Percentiles rank a stretch among this genome's conserved stretches.
Conservation (phyloP, 1,139 yeast species). For the Pichia sp. region DNA sequence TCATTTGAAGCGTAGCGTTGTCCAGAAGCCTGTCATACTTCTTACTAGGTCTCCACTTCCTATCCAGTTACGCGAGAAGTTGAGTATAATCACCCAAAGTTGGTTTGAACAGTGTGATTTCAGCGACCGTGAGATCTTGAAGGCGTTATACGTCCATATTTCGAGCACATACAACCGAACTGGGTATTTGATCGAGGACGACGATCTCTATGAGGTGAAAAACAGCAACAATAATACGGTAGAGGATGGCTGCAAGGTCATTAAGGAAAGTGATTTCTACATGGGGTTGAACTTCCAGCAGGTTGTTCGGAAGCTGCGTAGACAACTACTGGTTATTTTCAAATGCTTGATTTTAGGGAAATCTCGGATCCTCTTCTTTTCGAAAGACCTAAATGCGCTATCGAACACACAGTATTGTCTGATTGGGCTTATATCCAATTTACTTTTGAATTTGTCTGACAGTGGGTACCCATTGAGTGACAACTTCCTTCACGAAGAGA, state of each 20-base stretch:
- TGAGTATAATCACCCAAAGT: conserved; percentile 83
- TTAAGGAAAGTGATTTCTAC: conserved; percentile 55
- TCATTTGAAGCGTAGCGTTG: conserved; percentile 65
- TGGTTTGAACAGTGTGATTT: conserved; percentile 80
- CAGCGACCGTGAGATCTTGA: conserved; percentile 61
- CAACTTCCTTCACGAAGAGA: conserved; percentile 44
- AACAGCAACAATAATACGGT: background rate
- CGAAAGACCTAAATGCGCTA: conserved; percentile 76
- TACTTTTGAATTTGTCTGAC: conserved; percentile 67
- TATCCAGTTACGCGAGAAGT: conserved; percentile 80
- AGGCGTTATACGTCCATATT: conserved; percentile 70
- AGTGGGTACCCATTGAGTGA: conserved; percentile 77
- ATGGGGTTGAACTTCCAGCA: conserved; percentile 73
- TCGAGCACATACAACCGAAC: conserved; percentile 40
- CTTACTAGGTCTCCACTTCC: conserved; percentile 87
- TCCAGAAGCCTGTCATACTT: conserved; percentile 80
- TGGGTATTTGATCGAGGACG: conserved; percentile 29
- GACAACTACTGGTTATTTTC: conserved; percentile 60
- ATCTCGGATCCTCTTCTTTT: conserved; percentile 55
- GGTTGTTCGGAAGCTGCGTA: conserved; percentile 54
- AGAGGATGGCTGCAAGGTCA: conserved; percentile 25
- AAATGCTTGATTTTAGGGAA: conserved; percentile 77
- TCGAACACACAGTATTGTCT: conserved; percentile 75
- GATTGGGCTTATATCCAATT: conserved; percentile 70
- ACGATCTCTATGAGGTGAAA: conserved; percentile 27